Base-by-base conservation (phyloP, 139 green algal genomes). In the Chlamydomonas schloesseri region DNA sequence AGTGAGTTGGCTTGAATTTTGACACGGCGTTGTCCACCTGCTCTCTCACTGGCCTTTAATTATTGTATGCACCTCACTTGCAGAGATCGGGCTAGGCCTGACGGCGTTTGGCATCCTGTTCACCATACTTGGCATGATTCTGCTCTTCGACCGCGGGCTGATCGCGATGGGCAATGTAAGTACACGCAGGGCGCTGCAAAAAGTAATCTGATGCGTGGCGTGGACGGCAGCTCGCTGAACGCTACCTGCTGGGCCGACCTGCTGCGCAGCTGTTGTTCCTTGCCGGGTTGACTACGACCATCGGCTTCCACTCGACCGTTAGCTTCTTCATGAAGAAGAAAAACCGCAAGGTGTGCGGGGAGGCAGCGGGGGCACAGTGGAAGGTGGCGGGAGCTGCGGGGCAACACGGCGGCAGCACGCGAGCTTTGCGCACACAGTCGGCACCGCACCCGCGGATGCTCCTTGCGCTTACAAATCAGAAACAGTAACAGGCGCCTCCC, bases 61-160 rank as follows among this genome's bases (percentile, higher is more conserved):
- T 1, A 28, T 23, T 9, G 9, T 37, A 36, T 88, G 90, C 42
- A 50, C 8, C n/a, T 50, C 42, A 50, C 42, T 50, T 50, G 42
- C 96, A 99, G 97, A 99, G 87, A 99, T 99, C 58, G 98, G 98
- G 21, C 94, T 99, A 62, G 98, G 96, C 34, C 89, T 99, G 8
- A 99, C 97, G 17, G 95, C 88, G 31, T 97, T 99, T 89, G 98
- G 98, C 26, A 88, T 98, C 24, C 79, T 99, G 0, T 99, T 99
- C 90, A 95, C 93, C 8, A 89, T 98, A 26, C 90, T 99, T 10
- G 98, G 98, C 9, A 95, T 99, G 37, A 57, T 99, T 1, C 94
- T 99, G 71, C 97, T 99, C 87, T 99, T 99, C 89, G 98, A 99
- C 86, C 95, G 94, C 55, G 97, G 96, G 0, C 91, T 99, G 17